These are phyloP conservation scores for Prunus mongolica DNA, from an alignment of 306 rosid species.

Conservation along the genomic window DNA sequence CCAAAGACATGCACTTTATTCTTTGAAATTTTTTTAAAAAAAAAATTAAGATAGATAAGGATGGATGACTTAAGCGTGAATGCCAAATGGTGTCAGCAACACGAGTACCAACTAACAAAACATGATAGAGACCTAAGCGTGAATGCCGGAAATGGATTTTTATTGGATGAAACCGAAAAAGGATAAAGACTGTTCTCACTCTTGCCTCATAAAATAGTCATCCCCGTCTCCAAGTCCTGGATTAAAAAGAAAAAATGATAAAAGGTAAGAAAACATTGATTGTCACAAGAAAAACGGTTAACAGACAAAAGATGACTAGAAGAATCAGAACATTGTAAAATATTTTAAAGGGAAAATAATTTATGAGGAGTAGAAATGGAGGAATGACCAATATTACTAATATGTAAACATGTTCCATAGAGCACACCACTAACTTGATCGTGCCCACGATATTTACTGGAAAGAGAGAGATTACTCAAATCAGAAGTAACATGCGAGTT, in stretches of 20 bases:
- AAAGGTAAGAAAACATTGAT: not conserved
- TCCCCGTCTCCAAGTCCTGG: not conserved
- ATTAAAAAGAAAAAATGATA: not conserved
- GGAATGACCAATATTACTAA: not conserved
- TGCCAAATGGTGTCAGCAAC: not conserved
- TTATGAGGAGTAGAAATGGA: not conserved
- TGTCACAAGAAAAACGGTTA: not conserved
- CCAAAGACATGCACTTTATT: not conserved
- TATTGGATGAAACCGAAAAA: not conserved
- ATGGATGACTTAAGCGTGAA: too few relatives aligned
- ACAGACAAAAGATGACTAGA: not conserved
- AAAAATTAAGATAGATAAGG: not conserved
- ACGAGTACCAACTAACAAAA: not conserved
- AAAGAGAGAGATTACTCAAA: too few relatives aligned
- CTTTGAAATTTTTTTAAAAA: not conserved
- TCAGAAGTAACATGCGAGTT: not conserved
- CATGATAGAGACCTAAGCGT: not conserved
- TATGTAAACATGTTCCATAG: not conserved
- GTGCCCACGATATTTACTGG: not conserved
- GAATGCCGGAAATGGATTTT: too few relatives aligned
- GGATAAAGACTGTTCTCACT: not conserved
- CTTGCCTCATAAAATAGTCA: not conserved
- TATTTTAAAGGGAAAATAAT: not conserved
- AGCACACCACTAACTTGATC: not conserved
- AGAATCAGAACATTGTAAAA: not conserved